These are phyloP conservation scores for Striga hermonthica DNA, from an alignment of 305 asterid genomes.

Conservation along the genomic window DNA sequence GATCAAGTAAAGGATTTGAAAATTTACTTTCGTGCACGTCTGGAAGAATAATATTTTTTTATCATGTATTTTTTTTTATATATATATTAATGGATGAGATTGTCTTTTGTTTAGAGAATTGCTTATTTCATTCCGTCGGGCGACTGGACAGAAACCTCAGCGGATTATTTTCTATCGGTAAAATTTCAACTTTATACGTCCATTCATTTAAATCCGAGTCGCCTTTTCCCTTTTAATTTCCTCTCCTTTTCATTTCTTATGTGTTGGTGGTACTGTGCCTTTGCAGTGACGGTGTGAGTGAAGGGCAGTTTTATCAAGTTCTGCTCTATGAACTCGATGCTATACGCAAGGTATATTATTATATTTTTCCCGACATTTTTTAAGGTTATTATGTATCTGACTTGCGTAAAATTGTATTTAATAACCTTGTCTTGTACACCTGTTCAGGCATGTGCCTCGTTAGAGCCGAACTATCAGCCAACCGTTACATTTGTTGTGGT, in stretches of 20 bases:
- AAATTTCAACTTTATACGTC: background rate
- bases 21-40: background rate
- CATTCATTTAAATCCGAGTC: background rate
- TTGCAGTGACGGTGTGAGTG: slow-evolving; percentile 94
- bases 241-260: slow-evolving; percentile 1
- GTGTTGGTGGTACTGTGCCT: background rate
- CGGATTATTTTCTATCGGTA: slow-evolving; percentile 92
- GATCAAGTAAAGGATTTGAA: slow-evolving; percentile 59
- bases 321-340: slow-evolving; percentile 90
- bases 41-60: background rate
- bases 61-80: background rate
- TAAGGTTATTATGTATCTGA: background rate
- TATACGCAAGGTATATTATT: slow-evolving; percentile 64
- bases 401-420: background rate
- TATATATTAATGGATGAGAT: slow-evolving; percentile 1
- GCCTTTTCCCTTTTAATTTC: background rate
- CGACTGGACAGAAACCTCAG: slow-evolving; percentile 88
- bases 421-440: slow-evolving; percentile 3
- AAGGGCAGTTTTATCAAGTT: slow-evolving; percentile 95
- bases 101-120: slow-evolving; percentile 60
- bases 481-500: slow-evolving; percentile 89
- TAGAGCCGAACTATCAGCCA: slow-evolving; percentile 86
- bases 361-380: slow-evolving; percentile 14
- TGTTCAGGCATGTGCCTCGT: slow-evolving; percentile 77
- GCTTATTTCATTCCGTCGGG: slow-evolving; percentile 84